Evolutionary conservation across 179 eudicot species (phyloP).

Genomic region (Silene vulgaris): DNA sequence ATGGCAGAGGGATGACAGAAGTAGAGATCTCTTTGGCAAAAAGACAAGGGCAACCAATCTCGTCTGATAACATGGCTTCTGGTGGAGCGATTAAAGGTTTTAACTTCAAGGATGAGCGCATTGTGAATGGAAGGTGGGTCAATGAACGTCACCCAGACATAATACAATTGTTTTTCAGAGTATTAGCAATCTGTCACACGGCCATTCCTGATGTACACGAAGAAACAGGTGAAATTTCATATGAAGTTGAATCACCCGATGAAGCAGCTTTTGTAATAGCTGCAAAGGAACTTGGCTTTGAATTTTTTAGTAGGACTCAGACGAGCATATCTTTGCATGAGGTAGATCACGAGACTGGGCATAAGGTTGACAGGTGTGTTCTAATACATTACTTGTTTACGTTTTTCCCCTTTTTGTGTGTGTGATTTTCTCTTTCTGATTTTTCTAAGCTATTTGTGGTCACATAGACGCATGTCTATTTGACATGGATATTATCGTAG

Average conservation of each 20-base stretch:
- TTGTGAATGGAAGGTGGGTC: slow-evolving; percentile 40
- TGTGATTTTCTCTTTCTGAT: neutral
- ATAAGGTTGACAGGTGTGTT: slow-evolving; percentile 34
- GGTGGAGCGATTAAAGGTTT: slow-evolving; percentile 35
- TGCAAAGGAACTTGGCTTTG: slow-evolving; percentile 42
- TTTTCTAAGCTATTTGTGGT: neutral
- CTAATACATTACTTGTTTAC: neutral
- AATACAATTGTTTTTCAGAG: slow-evolving; percentile 34
- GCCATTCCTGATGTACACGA: slow-evolving; percentile 38
- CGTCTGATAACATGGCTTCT: slow-evolving; percentile 14
- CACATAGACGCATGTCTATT: neutral
- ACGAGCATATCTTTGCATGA: slow-evolving; percentile 34
- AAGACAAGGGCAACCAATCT: slow-evolving; percentile 26
- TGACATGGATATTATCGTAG: neutral
- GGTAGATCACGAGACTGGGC: slow-evolving; percentile 30
- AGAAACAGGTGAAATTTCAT: slow-evolving; percentile 32
- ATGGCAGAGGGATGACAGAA: slow-evolving; percentile 44
- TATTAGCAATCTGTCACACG: slow-evolving; percentile 43
- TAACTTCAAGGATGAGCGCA: slow-evolving; percentile 40
- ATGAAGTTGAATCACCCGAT: slow-evolving; percentile 51
- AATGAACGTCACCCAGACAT: slow-evolving; percentile 28
- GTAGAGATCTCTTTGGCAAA: slow-evolving; percentile 38
- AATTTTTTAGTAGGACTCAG: slow-evolving; percentile 38
- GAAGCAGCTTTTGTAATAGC: slow-evolving; percentile 48
- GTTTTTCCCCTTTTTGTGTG: neutral